phyloP scores from a whole-genome alignment of 345 rosid genomes.

The Nephelium lappaceum region DNA sequence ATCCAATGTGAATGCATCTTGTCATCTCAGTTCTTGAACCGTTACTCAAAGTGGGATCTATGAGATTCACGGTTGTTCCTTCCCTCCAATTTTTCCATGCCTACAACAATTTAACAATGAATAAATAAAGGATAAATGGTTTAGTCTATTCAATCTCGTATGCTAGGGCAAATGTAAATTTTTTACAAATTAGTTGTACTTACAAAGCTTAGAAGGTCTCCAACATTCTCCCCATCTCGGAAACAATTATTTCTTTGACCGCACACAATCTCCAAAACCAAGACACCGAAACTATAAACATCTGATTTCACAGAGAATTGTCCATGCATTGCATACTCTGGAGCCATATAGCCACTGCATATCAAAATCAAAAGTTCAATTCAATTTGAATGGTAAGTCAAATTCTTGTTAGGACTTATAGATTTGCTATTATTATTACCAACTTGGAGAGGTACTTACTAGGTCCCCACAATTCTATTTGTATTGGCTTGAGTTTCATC shows the following conservation, averaged over 20 bases:
- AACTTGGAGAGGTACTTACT: no score
- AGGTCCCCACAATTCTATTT: constrained; percentile 44
- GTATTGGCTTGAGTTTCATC: constrained; percentile 45
- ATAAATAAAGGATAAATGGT: no score
- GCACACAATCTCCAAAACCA: constrained; percentile 39
- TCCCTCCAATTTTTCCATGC: constrained; percentile 49
- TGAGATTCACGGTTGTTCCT: constrained; percentile 17
- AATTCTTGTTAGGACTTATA: no score
- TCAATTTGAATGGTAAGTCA: not conserved
- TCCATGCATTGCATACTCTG: constrained; percentile 50
- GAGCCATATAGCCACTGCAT: constrained; percentile 45
- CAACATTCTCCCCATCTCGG: constrained; percentile 18
- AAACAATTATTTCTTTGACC: constrained; percentile 37
- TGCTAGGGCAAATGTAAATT: no score
- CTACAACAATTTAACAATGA: constrained; percentile 26
- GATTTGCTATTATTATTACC: not conserved
- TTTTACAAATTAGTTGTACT: no score
- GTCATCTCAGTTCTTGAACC: constrained; percentile 20
- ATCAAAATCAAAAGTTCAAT: not conserved
- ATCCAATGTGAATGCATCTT: constrained; percentile 36
- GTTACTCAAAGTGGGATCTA: constrained; percentile 25
- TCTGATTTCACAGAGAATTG: constrained; percentile 44
- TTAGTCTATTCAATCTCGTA: no score
- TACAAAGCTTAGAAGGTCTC: constrained; percentile 39
- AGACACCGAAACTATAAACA: constrained; percentile 47